phyloP scores from a whole-genome alignment of 345 rosid species.

The Ailanthus altissimus region DNA sequence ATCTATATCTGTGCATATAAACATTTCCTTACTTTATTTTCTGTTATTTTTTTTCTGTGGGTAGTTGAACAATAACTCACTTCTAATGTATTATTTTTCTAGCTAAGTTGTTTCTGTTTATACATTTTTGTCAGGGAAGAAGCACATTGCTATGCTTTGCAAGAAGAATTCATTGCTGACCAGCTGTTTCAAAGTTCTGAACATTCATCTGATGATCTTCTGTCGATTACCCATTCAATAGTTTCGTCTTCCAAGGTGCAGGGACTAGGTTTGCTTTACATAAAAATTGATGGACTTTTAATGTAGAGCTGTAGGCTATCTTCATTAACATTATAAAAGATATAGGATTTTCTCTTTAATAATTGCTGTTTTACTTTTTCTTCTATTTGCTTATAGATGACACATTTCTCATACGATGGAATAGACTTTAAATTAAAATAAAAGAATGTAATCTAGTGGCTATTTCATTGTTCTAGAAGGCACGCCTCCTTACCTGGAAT shows the following conservation, averaged over 20 bases:
- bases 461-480: neutral
- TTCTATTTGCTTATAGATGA: neutral
- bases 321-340: neutral
- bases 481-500: neutral
- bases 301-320: neutral
- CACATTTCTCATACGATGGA: neutral
- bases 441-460: neutral
- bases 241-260: slow-evolving; percentile 72
- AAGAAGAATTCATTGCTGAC: slow-evolving; percentile 85
- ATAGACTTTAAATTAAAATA: neutral
- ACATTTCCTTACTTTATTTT: neutral
- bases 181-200: slow-evolving; percentile 78
- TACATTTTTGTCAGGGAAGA: slow-evolving; percentile 63
- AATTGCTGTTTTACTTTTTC: neutral
- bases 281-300: neutral
- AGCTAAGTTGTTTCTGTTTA: slow-evolving; percentile 17
- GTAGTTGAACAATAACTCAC: neutral
- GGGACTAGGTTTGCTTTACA: neutral
- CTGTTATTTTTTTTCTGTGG: neutral
- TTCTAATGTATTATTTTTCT: neutral
- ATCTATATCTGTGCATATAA: neutral
- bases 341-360: neutral
- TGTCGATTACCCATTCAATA: slow-evolving; percentile 58
- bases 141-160: slow-evolving; percentile 63
- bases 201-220: slow-evolving; percentile 68